These are phyloP conservation scores for Dothidotthia symphoricarpi DNA, from an alignment of 2,329 filamentous ascomycete genomes.

Conservation along the genomic window DNA sequence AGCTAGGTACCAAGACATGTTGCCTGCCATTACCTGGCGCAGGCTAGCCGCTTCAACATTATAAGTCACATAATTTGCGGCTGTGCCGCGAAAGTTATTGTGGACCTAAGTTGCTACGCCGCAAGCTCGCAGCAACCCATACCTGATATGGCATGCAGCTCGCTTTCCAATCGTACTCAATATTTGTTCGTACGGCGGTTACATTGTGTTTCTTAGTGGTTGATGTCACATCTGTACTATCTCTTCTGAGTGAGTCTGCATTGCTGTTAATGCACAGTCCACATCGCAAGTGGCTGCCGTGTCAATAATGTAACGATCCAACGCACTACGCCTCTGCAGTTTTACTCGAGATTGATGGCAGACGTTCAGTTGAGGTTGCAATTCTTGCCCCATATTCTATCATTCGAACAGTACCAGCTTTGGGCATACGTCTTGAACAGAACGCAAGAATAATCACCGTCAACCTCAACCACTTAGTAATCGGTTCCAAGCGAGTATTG, in stretches of 20 bases:
- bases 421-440: too few species aligned
- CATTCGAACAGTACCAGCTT: too few species aligned
- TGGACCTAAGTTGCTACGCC: slow-evolving; percentile 2
- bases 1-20: background rate
- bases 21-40: background rate
- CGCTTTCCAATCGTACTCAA: slow-evolving; percentile 5
- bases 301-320: background rate
- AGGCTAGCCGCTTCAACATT: background rate
- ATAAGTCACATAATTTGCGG: background rate
- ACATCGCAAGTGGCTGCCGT: slow-evolving; percentile 2
- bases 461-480: too few species aligned
- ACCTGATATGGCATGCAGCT: slow-evolving; percentile 3
- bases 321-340: slow-evolving; percentile 1
- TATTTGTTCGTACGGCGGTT: slow-evolving; percentile 6
- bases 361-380: background rate
- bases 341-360: background rate
- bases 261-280: slow-evolving; percentile 1
- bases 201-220: slow-evolving; percentile 7
- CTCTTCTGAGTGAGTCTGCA: background rate
- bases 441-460: too few species aligned
- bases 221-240: too few species aligned
- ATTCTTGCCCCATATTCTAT: too few species aligned
- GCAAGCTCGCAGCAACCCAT: slow-evolving; percentile 2
- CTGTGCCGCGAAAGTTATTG: slow-evolving; percentile 1
- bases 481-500: too few species aligned